These are phyloP conservation scores for Catenaria anguillulae DNA, from an alignment of 371 early-diverging fungal species.

Conservation along the genomic window DNA sequence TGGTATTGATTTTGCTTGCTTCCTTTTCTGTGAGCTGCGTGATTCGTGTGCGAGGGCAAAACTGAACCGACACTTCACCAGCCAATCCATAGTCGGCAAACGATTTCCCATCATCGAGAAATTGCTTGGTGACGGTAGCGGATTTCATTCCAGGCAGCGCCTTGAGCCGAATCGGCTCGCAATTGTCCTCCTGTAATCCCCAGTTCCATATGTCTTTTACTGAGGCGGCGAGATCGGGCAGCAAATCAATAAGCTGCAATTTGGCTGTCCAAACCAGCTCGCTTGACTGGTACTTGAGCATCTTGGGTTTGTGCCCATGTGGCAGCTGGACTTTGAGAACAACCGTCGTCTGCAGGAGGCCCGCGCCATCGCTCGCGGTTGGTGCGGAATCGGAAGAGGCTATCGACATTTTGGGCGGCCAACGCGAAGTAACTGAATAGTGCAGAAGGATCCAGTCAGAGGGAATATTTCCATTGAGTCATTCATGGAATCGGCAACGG, in stretches of 20 bases:
- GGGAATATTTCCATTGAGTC: too few species aligned
- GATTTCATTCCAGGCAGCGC: constrained; percentile 7
- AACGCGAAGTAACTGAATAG: too few species aligned
- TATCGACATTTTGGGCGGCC: too few species aligned
- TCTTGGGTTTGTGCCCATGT: background rate
- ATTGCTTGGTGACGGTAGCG: background rate
- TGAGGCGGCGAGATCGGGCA: constrained; percentile 20
- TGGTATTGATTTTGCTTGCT: constrained; percentile 10
- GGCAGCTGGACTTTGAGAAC: background rate
- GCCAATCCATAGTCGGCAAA: background rate
- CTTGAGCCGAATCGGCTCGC: constrained; percentile 12
- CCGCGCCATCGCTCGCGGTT: too few species aligned
- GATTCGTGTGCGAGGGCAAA: constrained; percentile 14
- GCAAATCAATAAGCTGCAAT: constrained; percentile 19
- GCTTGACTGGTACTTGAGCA: background rate
- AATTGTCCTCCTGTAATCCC: constrained; percentile 26
- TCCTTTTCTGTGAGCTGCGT: constrained; percentile 9
- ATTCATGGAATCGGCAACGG: too few species aligned
- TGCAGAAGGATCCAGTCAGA: too few species aligned
- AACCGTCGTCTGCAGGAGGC: background rate
- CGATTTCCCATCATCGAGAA: constrained; percentile 2
- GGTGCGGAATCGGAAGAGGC: too few species aligned
- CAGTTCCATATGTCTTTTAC: constrained; percentile 29
- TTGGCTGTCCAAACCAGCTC: constrained; percentile 28
- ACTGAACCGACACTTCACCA: constrained; percentile 3